Base-by-base conservation (phyloP, 2,329 filamentous ascomycete genomes). In the Trichoderma asperellum region DNA sequence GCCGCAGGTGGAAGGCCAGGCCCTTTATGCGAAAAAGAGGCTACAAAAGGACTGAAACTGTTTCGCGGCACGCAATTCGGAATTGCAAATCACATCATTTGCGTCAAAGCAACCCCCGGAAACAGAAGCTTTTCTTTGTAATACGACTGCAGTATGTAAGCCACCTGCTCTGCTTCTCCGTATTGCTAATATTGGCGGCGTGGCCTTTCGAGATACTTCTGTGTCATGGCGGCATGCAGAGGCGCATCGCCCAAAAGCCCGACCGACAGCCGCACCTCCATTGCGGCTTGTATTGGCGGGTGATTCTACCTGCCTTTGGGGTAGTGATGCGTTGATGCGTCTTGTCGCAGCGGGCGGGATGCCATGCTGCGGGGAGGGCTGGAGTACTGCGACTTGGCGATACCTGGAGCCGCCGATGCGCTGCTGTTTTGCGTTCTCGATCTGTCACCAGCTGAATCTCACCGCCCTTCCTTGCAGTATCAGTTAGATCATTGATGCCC, bases 191-290 rank as follows among this genome's bases (percentile, higher is more conserved):
- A 58, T 43, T 34, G 52, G 29, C 63, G 52, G 18, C 53, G 40
- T 27, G 8, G 34, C 35, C n/a, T 47, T 68, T 68, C 65, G 57
- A 61, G 65, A 52, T 68, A 68, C 57, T 68, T 68, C 65, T 68
- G 65, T 68, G 64, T 68, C 64, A 68, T 68, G 64, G 56, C 64
- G 56, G 40, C 40, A 65, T 65, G 62, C 62, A 65, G 43, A 57
- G 16, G 62, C 35, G 27, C 62, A 57, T 65, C 63, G 29, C 55
- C 29, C 21, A 52, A 67, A 67, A 67, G 55, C 35, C 29, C 55
- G 63, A 52, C 63, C 63, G 63, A 67, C 55, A 67, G 47, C 63
- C 63, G 63, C 63, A 67, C 62, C 62, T 65, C 62, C 62, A 65
- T 65, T 43, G 55, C 61, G 35, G 1, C 37, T 10, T 10, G 47